A percentile compares a stretch with the other conserved stretches of the same genome.
Evolutionary conservation across 2,329 filamentous ascomycete species (phyloP).

Genomic region (Ophiostoma tasmaniense): DNA sequence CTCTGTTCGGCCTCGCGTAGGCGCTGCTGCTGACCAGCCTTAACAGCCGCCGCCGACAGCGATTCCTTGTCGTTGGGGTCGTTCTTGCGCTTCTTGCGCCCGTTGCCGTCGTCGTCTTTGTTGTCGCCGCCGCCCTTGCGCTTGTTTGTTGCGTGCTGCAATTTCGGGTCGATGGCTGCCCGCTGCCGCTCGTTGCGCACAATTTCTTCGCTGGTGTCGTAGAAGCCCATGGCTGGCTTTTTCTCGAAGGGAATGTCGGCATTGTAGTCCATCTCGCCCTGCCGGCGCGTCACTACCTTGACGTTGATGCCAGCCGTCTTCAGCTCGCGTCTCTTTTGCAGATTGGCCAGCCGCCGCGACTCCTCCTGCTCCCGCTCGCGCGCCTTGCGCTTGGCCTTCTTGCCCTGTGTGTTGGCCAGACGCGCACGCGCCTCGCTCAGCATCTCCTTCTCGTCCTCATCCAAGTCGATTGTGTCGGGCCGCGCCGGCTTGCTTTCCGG

Average conservation of each 20-base stretch:
- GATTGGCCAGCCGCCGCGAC: slow-evolving; percentile 74
- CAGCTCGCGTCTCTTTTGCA: slow-evolving; percentile 92
- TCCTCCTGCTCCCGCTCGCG: slow-evolving; percentile 93
- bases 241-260: slow-evolving; percentile 98
- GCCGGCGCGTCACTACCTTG: slow-evolving; percentile 83
- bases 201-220: slow-evolving; percentile 81
- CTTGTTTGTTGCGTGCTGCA: slow-evolving; percentile 76
- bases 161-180: slow-evolving; percentile 78
- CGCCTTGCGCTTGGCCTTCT: slow-evolving; percentile 97
- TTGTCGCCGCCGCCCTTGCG: slow-evolving; percentile 88
- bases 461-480: slow-evolving; percentile 93
- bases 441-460: slow-evolving; percentile 99
- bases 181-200: slow-evolving; percentile 73
- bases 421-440: slow-evolving; percentile 92
- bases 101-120: slow-evolving; percentile 44
- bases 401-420: slow-evolving; percentile 94
- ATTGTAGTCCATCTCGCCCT: slow-evolving; percentile 99
- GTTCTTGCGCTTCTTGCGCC: slow-evolving; percentile 68
- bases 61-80: slow-evolving; percentile 78
- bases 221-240: slow-evolving; percentile 79
- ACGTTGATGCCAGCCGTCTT: slow-evolving; percentile 98
- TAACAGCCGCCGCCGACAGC: slow-evolving; percentile 72
- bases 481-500: slow-evolving; percentile 92
- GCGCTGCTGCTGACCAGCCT: slow-evolving; percentile 89
- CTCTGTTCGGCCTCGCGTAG: slow-evolving; percentile 94